A percentile compares a stretch with the other conserved stretches of the same genome.
phyloP scores from a whole-genome alignment of 192 early-diverging fungal genomes.

The Coemansia sp. region DNA sequence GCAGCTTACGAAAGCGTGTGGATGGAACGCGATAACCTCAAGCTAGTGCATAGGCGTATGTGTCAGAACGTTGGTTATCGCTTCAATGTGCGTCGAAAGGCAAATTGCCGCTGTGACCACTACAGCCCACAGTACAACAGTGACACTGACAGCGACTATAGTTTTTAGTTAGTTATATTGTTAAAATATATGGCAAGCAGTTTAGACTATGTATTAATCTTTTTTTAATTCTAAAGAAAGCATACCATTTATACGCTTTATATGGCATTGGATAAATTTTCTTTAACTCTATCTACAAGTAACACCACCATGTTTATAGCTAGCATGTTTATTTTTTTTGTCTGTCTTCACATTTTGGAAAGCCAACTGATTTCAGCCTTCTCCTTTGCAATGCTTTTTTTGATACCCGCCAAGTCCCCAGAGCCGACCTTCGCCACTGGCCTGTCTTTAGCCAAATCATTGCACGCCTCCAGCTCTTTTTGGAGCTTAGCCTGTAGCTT shows the following conservation, averaged over 20 bases:
- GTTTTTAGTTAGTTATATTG: background rate
- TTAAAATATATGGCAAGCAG: background rate
- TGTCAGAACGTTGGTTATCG: background rate
- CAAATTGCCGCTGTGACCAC: background rate
- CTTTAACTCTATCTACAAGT: too few species aligned
- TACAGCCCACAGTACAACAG: too few species aligned
- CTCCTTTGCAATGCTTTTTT: background rate
- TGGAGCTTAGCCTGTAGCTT: conserved; percentile 11
- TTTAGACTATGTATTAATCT: background rate
- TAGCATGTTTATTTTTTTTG: too few species aligned
- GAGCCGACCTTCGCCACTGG: background rate
- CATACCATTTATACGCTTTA: conserved; percentile 39
- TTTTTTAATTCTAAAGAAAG: too few species aligned
- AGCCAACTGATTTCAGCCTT: background rate
- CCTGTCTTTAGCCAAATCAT: background rate
- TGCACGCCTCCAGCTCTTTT: conserved; percentile 6
- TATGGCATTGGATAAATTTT: too few species aligned
- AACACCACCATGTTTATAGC: too few species aligned
- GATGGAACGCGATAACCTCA: too few species aligned
- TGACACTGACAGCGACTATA: background rate
- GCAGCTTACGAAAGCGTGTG: background rate
- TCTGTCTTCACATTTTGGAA: background rate
- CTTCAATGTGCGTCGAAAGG: background rate
- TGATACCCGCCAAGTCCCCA: background rate
- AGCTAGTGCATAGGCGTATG: too few species aligned